Evolutionary conservation across 805 yeast species (phyloP), one percentile per base, ranked within the genome.

Genomic region (Sugiyamaella lignohabitans): DNA sequence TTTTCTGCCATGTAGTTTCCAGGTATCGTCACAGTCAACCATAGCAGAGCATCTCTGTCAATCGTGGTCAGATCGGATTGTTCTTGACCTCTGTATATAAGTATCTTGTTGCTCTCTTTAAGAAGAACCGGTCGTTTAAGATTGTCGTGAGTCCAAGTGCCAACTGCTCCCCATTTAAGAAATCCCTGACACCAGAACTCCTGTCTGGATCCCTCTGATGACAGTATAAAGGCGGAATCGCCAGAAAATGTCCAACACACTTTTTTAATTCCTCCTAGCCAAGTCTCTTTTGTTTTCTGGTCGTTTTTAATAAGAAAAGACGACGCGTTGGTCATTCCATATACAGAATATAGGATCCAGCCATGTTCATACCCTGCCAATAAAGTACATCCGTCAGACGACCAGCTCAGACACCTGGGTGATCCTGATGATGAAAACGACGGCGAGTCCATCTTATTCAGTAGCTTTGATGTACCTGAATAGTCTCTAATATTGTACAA

Each of bases 1-100:
- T 74, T 74, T 24, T 63, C 66, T 3, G 76, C 62, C 37, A 67
- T 62, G 50, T 76, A 77, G 19, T 61, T 54, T 2, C 71, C 57
- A 1, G 81, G 80, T 14, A 77, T 51, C 41, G 69, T 63, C 29
- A 73, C 65, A n/a, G 62, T 65, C 27, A 69, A 58, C 81, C 81
- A 76, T 14, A 68, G 61, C 43, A 65, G 63, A 1, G 73, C 66
- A 41, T 74, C 77, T 49, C 58, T 66, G 53, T 59, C 68, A 52
- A 61, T 71, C 49, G 61, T 71, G 58, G 62, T 68, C 49, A 53
- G 59, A 45, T 54, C 67, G 2, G 71, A 62, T 50, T 72, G 74
- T 38, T 72, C 75, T 36, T 64, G 72, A 10, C 76, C 79, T 46
- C 72, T 67, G 55, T 74, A 75, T 2, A 76, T 54, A 42, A 67